Conservation (phyloP, 208 protist genomes). For the Crithidia mellificae region DNA sequence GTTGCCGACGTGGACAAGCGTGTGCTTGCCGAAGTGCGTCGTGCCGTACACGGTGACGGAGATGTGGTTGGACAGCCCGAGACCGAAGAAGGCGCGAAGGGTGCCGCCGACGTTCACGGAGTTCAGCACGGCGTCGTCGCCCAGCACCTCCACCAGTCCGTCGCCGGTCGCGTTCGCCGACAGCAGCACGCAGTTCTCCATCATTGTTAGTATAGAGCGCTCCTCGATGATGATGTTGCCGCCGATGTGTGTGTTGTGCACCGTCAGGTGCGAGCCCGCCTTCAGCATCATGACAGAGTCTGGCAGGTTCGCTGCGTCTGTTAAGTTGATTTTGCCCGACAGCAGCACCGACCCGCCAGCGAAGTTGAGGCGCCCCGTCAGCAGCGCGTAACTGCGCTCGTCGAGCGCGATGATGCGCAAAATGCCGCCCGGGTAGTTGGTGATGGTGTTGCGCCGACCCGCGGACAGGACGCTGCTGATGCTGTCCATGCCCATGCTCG, state of each 20-base stretch:
- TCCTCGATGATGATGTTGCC: conserved; percentile 46
- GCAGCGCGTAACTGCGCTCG: conserved; percentile 46
- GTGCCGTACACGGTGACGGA: conserved; percentile 57
- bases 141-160: conserved; percentile 42
- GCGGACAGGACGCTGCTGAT: conserved; percentile 62
- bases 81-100: conserved; percentile 31
- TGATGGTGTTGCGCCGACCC: conserved; percentile 53
- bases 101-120: conserved; percentile 50
- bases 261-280: conserved; percentile 35
- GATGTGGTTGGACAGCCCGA: conserved; percentile 22
- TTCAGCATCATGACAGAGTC: conserved; percentile 45
- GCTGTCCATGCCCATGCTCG: conserved; percentile 59
- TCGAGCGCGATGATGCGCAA: conserved; percentile 65
- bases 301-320: conserved; percentile 40
- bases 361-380: conserved; percentile 60
- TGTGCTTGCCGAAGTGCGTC: conserved; percentile 44
- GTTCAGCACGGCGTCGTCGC: conserved; percentile 56
- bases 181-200: conserved; percentile 47
- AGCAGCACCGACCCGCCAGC: conserved; percentile 52
- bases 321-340: conserved; percentile 53
- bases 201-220: conserved; percentile 43
- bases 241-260: conserved; percentile 42
- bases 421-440: conserved; percentile 51
- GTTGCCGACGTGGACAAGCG: conserved; percentile 40
- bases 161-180: conserved; percentile 46